Base-by-base conservation (phyloP, 345 rosid genomes). In the Hirschfeldia incana region DNA sequence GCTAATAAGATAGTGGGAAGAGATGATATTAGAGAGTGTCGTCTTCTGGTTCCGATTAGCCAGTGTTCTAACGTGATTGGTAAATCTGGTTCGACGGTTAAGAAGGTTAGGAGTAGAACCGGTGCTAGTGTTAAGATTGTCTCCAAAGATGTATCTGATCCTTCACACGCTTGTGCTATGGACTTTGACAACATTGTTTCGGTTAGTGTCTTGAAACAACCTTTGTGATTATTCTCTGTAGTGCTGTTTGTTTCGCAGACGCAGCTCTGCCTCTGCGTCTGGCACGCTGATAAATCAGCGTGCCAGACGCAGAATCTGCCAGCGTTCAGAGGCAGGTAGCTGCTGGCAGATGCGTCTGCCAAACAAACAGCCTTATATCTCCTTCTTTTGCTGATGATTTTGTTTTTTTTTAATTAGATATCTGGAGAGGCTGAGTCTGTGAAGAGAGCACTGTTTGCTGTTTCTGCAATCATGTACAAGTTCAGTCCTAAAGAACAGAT, bases 1-100 rank as follows among this genome's bases (percentile, higher is more conserved):
- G 21, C 21, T 21, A 21, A 89, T 61, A 87, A 85, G 80, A 88
- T 83, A 59, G 42, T 83, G 55, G 42, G 73, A 78, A 81, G 80
- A 44, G 97, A 87, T 74, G 88, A 83, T 42, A 76, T 81, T 79
- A 91, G 85, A 81, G 99, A 91, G 55, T 95, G 99, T 53, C 89
- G 85, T n/a, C 68, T 93, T 80, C 93, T 95, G 62, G 97, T 92
- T 3, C 98, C 99, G 0, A 80, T 94, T 78, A 95, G 99, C 85
- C 99, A 95, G 58, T 90, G 97, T n/a, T 90, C 97, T 26, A 92
- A 85, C 77, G 84, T 95, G 73, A 95, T 95, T 70, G 99, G 99
- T 13, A 95, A 93, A 89, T 82, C 93, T 58, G 97, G 99, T 15
- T 64, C 85, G 8, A 90, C 89, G 44, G 85, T 95, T 62, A 93